Base-by-base conservation (phyloP, 2,329 filamentous ascomycete genomes). In the Penicillium vulpinum region DNA sequence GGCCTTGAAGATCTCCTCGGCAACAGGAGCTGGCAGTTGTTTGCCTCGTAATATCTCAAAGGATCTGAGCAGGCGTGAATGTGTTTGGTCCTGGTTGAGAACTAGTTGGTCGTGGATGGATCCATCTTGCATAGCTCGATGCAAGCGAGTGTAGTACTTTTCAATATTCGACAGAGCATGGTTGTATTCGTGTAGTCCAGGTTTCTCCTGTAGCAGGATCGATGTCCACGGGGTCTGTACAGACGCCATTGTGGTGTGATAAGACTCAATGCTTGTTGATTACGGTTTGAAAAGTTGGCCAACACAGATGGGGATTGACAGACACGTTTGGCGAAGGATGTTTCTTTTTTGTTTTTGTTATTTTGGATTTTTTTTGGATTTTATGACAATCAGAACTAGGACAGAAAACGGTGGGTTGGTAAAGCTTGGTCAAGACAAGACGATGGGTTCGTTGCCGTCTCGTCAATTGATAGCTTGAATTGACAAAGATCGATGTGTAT, bases 1-100 rank as follows among this genome's bases (percentile, higher is more conserved):
- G 18, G 36, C 22, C 22, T 52, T 55, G 47, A 56, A 54, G 8
- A 61, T 50, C 21, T 41, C 43, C 9, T 60, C 58, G 18, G 56
- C 41, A 11, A 57, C 31, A 4, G 51, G 28, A 16, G 29, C 24
- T n/a, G 39, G n/a, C 8, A 61, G 18, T 3, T 57, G 39, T 22
- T 56, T 53, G 3, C 11, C n/a, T 18, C 44, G 53, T 5, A 62
- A 10, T 2, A 56, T 36, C 9, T 52, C 49, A 15, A 61, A 61
- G 21, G 51, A 49, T 28, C 22, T 56, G n/a, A 61, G 31, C 1
- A 62, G 56, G 21, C 58, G 60, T 9, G 40, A 26, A n/a, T 59
- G 35, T n/a, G 45, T 41, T 15, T 57, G 56, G 18, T 47, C 46
- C 0, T 49, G 57, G 24, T 57, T 52, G 10, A 59, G 43, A 33